These are phyloP conservation scores for Heliosperma pusillum DNA, from an alignment of 148 eudicot species.

Conservation along the genomic window DNA sequence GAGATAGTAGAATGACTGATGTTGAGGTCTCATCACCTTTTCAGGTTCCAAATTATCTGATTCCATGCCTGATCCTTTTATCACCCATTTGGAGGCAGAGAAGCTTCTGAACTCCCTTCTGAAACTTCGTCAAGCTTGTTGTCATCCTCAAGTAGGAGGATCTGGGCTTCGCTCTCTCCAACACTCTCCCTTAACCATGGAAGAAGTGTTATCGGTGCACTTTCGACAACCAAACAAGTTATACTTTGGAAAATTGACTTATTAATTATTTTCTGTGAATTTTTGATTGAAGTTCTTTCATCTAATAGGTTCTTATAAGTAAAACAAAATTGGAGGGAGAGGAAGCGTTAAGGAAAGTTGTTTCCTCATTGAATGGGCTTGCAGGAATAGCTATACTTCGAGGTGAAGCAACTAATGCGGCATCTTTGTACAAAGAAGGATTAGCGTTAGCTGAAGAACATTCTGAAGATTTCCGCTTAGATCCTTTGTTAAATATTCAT, in stretches of 20 bases:
- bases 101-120: constrained; percentile 86
- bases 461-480: constrained; percentile 76
- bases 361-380: constrained; percentile 88
- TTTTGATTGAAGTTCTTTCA: neutral
- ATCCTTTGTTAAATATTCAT: constrained; percentile 84
- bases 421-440: constrained; percentile 72
- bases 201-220: constrained; percentile 79
- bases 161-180: constrained; percentile 86
- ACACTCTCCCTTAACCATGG: constrained; percentile 97
- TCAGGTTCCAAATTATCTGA: constrained; percentile 50
- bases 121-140: constrained; percentile 98
- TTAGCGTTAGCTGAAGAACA: constrained; percentile 62
- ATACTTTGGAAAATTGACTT: neutral
- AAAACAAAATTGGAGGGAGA: constrained; percentile 96
- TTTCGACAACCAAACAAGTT: neutral
- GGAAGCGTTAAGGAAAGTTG: constrained; percentile 78
- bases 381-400: constrained; percentile 83
- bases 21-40: constrained; percentile 15
- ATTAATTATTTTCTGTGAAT: neutral
- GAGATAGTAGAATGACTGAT: neutral
- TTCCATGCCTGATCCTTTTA: constrained; percentile 39
- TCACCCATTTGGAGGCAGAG: constrained; percentile 77
- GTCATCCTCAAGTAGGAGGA: constrained; percentile 99
- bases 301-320: constrained; percentile 72
- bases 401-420: constrained; percentile 62